These are phyloP conservation scores for Apiotrichum veenhuisii DNA, from an alignment of 1,284 basidiomycete genomes.

Conservation along the genomic window DNA sequence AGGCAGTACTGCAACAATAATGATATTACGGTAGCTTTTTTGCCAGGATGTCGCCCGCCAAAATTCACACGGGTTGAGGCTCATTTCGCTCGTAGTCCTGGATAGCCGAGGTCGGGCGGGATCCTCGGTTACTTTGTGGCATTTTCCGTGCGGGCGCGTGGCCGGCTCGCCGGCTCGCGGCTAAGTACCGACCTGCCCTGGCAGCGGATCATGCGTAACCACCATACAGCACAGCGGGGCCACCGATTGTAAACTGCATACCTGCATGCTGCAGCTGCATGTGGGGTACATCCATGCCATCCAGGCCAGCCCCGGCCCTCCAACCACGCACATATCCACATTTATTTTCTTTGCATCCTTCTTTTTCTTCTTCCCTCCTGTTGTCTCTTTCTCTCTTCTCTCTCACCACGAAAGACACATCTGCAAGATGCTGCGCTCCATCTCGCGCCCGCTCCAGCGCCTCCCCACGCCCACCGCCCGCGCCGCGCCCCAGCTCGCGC, in stretches of 20 bases:
- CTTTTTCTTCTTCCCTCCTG: background rate
- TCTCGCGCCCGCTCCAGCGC: background rate
- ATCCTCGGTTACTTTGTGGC: no score
- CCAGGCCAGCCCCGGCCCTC: no score
- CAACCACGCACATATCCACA: background rate
- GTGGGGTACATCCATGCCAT: no score
- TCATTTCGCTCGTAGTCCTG: no score
- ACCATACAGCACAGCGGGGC: background rate
- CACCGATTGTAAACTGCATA: no score
- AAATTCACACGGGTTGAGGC: background rate
- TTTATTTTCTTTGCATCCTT: background rate
- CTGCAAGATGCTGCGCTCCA: slow-evolving; percentile 3
- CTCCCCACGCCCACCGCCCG: background rate
- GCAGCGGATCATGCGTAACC: background rate
- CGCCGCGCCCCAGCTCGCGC: slow-evolving; percentile 6
- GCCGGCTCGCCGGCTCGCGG: background rate
- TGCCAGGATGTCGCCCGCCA: background rate
- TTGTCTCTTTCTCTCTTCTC: background rate
- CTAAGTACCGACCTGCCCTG: background rate
- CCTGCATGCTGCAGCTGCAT: no score
- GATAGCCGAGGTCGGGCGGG: background rate
- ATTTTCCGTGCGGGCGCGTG: no score
- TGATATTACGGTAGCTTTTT: no score
- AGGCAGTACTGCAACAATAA: background rate
- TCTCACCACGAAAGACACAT: background rate